These are phyloP conservation scores for Suillus subluteus DNA, from an alignment of 768 basidiomycete species.

Conservation along the genomic window DNA sequence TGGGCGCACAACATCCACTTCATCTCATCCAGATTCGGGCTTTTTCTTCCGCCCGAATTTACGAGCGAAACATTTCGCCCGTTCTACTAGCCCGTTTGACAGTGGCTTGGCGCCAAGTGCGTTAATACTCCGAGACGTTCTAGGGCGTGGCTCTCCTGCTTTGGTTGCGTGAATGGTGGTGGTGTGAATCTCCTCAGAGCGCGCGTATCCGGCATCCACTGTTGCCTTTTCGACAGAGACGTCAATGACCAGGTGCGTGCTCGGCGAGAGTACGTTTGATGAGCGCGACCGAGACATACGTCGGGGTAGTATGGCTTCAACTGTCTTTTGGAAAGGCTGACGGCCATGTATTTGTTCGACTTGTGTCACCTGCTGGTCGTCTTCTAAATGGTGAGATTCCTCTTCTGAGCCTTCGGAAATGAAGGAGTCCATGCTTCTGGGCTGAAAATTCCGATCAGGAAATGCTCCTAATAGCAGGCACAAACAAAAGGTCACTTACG, in stretches of 20 bases:
- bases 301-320: constrained; percentile 48
- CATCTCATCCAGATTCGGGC: constrained; percentile 12
- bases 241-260: constrained; percentile 43
- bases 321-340: constrained; percentile 44
- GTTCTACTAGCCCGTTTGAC: constrained; percentile 33
- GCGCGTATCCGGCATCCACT: constrained; percentile 15
- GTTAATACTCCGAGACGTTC: constrained; percentile 37
- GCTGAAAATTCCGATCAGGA: constrained; percentile 36
- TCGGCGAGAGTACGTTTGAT: constrained; percentile 36
- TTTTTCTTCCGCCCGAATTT: constrained; percentile 47
- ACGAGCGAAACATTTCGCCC: constrained; percentile 46
- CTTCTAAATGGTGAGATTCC: constrained; percentile 42
- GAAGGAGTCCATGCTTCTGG: constrained; percentile 48
- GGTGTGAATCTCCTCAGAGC: constrained; percentile 17
- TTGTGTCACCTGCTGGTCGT: constrained; percentile 50
- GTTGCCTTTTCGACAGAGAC: constrained; percentile 53
- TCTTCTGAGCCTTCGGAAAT: constrained; percentile 40
- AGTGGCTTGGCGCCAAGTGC: constrained; percentile 27
- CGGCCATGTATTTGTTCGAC: constrained; percentile 51
- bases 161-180: constrained; percentile 25
- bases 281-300: constrained; percentile 49
- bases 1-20: constrained; percentile 16
- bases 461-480: constrained; percentile 12
- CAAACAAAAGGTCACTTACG: constrained; percentile 32
- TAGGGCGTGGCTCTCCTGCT: constrained; percentile 36